Evolutionary conservation across 2,329 filamentous ascomycete species (phyloP), one percentile per base, ranked within the genome.

Genomic region (Aspergillus pseudoterreus): DNA sequence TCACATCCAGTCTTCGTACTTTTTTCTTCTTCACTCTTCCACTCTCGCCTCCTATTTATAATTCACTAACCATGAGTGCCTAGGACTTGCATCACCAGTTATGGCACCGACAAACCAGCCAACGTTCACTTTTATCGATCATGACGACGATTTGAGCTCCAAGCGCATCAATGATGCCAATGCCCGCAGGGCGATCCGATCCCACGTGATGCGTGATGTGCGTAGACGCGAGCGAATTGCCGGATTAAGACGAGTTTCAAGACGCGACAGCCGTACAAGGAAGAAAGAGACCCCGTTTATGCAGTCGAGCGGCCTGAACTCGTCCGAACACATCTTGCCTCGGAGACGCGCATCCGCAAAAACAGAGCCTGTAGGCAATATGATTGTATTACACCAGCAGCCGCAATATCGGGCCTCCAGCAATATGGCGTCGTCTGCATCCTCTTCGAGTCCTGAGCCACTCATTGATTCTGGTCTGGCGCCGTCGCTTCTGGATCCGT

Each of bases 201-300:
- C 71, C 12, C 71, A 74, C 66, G 71, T 73, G 15, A 74, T 74
- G 71, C 69, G 71, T 38, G 65, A 72, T 56, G 71, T 74, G 14
- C 71, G 71, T 36, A 67, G 69, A 27, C 64, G 67, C n/a, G 71
- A 74, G 54, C 60, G 67, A 47, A 64, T 71, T 5, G 68, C 68
- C 12, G 71, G 71, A 2, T 52, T 68, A 35, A 73, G 71, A 54
- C 59, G 71, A 45, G 61, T 62, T 12, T 65, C 67, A 2, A 68
- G 56, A 56, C 66, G 59, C 24, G 68, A 64, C 33, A 57, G 43
- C 44, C 55, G 56, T 9, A 33, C 15, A 50, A 53, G 33, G 0
- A 52, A 52, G 43, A 46, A 49, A 6, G 50, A 54, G n/a, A 27
- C 51, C 36, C 49, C 35, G 4, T 42, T 42, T 42, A 19, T 58